Evolutionary conservation across 257 asterid species (phyloP).

Genomic region (Petrea volubilis): DNA sequence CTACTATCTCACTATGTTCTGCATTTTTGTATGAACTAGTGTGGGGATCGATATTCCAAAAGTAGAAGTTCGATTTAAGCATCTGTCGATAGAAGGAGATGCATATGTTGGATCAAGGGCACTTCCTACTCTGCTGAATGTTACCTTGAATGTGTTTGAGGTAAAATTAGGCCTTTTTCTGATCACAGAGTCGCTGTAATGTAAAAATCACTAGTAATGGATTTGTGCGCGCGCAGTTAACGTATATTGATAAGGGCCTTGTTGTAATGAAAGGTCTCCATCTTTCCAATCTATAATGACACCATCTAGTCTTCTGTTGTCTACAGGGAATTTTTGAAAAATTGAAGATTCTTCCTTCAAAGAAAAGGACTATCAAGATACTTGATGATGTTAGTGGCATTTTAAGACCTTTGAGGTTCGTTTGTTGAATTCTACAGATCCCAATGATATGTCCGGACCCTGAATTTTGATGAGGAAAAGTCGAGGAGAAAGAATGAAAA

Average conservation of each 20-base stretch:
- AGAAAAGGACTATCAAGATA: constrained; percentile 35
- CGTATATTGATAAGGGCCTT: not conserved
- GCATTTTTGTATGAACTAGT: constrained; percentile 23
- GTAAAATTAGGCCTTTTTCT: too few relatives aligned
- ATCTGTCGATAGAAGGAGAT: constrained; percentile 54
- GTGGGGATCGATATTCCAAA: constrained; percentile 49
- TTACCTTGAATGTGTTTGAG: constrained; percentile 48
- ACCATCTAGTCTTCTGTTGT: too few relatives aligned
- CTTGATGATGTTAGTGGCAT: constrained; percentile 38
- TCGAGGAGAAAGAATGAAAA: too few relatives aligned
- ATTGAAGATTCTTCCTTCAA: constrained; percentile 41
- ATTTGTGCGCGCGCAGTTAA: too few relatives aligned
- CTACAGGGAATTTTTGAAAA: constrained; percentile 44
- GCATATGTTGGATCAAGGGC: constrained; percentile 53
- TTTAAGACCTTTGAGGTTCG: constrained; percentile 41
- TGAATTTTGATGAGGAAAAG: too few relatives aligned
- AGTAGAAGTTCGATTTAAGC: constrained; percentile 46
- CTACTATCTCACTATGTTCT: not conserved
- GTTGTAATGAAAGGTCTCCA: too few relatives aligned
- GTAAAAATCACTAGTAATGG: too few relatives aligned
- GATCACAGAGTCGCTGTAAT: too few relatives aligned
- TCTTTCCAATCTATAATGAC: too few relatives aligned
- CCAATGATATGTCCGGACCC: too few relatives aligned
- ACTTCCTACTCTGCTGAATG: constrained; percentile 52
- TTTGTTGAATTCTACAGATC: too few relatives aligned